These are phyloP conservation scores for Lentinula lateritia DNA, from an alignment of 768 basidiomycete genomes.

Conservation along the genomic window DNA sequence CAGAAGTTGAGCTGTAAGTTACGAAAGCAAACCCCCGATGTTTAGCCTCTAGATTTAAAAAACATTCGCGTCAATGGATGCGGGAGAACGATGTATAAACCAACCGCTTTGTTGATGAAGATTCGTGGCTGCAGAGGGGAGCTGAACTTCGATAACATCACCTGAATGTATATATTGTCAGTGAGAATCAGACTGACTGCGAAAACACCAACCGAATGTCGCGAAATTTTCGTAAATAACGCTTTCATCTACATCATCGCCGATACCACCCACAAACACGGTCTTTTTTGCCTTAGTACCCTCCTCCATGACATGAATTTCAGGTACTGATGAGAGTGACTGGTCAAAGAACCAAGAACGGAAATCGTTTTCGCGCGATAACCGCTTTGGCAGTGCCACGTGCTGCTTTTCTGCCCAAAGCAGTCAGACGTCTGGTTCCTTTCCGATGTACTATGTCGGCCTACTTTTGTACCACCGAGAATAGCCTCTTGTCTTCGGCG, in stretches of 20 bases:
- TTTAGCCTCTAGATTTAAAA: conserved; percentile 49
- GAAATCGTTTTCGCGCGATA: conserved; percentile 34
- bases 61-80: conserved; percentile 4
- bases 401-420: not conserved
- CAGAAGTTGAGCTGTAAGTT: conserved; percentile 71
- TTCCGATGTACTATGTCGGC: too few relatives aligned
- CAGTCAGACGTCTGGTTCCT: too few relatives aligned
- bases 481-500: not conserved
- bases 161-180: conserved; percentile 38
- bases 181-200: conserved; percentile 7
- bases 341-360: conserved; percentile 19
- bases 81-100: conserved; percentile 11
- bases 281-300: conserved; percentile 84
- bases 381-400: conserved; percentile 25
- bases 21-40: conserved; percentile 94
- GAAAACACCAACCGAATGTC: conserved; percentile 68
- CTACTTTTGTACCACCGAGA: not conserved
- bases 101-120: conserved; percentile 55
- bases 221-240: conserved; percentile 76
- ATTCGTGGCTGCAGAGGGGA: conserved; percentile 77
- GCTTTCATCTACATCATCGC: conserved; percentile 78
- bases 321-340: conserved; percentile 1
- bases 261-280: conserved; percentile 77
- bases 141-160: conserved; percentile 87
- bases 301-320: conserved; percentile 70